A percentile compares a stretch with the other conserved stretches of the same genome.
phyloP scores from a whole-genome alignment of 441 rosid genomes.

The Breynia disticha region DNA sequence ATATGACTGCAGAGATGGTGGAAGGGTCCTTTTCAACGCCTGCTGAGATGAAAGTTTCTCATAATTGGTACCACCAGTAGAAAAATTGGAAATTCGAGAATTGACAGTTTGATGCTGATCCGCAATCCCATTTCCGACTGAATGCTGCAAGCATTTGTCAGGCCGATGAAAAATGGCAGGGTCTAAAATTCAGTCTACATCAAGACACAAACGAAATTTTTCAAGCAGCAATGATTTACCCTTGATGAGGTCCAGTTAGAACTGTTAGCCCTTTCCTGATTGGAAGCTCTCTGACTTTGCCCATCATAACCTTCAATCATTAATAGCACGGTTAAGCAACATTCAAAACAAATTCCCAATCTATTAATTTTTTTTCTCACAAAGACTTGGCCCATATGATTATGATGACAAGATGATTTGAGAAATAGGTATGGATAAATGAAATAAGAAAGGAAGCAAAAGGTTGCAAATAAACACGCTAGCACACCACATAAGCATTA shows the following conservation, averaged over 20 bases:
- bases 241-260: conserved; percentile 33
- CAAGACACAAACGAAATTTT: too few species aligned
- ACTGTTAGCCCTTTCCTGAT: conserved; percentile 11
- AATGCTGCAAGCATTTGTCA: conserved; percentile 26
- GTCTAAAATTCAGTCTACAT: conserved; percentile 10
- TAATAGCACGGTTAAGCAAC: conserved; percentile 1
- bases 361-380: too few species aligned
- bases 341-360: too few species aligned
- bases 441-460: background rate
- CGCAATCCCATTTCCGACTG: conserved; percentile 28
- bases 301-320: conserved; percentile 33
- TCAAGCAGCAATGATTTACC: background rate
- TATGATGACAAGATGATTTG: background rate
- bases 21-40: conserved; percentile 64
- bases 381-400: too few species aligned
- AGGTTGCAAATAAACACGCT: too few species aligned
- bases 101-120: conserved; percentile 31
- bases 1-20: conserved; percentile 34
- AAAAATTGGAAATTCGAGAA: conserved; percentile 42
- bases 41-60: conserved; percentile 59
- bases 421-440: background rate
- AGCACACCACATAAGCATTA: too few species aligned
- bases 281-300: conserved; percentile 13
- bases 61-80: conserved; percentile 30
- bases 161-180: conserved; percentile 14